These are phyloP conservation scores for Penicillium bialowiezense DNA, from an alignment of 495 filamentous ascomycete species.

Conservation along the genomic window DNA sequence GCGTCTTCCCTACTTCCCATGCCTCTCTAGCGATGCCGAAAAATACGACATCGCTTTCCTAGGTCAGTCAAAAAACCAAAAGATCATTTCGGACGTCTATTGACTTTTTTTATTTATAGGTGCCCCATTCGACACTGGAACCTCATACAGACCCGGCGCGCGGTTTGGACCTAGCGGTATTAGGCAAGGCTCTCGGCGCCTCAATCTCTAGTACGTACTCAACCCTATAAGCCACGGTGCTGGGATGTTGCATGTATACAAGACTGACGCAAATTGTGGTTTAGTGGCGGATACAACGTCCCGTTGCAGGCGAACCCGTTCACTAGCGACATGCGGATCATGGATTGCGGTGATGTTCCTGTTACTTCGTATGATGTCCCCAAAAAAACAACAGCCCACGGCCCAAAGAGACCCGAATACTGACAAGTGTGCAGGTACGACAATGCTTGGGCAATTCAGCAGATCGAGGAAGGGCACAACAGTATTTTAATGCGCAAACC, in stretches of 20 bases:
- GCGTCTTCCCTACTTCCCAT: constrained; percentile 73
- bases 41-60: constrained; percentile 82
- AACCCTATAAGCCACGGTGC: too few species aligned
- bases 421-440: constrained; percentile 45
- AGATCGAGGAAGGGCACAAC: constrained; percentile 67
- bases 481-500: constrained; percentile 51
- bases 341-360: constrained; percentile 77
- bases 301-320: constrained; percentile 61
- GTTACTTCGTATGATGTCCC: constrained; percentile 56
- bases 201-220: constrained; percentile 63
- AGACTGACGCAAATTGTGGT: too few species aligned
- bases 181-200: constrained; percentile 70
- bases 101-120: constrained; percentile 27
- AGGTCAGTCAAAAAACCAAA: constrained; percentile 36
- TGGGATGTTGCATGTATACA: too few species aligned
- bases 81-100: neutral
- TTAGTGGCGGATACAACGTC: constrained; percentile 63
- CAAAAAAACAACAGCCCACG: neutral
- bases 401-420: neutral
- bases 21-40: constrained; percentile 65
- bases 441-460: constrained; percentile 70
- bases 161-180: constrained; percentile 82
- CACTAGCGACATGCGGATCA: constrained; percentile 59
- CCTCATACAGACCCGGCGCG: constrained; percentile 77
- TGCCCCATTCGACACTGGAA: constrained; percentile 65